phyloP scores from a whole-genome alignment of 768 basidiomycete species.

The Scleroderma citrinum region DNA sequence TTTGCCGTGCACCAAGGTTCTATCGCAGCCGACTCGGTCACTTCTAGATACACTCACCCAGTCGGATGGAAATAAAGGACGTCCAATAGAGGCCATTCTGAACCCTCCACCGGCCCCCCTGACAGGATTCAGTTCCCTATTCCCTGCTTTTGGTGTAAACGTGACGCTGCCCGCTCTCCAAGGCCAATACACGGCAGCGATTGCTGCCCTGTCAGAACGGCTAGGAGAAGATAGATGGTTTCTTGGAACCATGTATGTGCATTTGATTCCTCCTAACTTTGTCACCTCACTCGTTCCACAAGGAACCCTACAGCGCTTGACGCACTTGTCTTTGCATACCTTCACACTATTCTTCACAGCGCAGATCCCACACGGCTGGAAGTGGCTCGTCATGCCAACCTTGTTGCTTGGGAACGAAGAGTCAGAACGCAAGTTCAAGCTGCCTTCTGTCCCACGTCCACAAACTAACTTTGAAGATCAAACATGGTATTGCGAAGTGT shows the following conservation, averaged over 20 bases:
- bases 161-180: constrained; percentile 46
- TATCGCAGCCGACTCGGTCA: constrained; percentile 42
- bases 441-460: constrained; percentile 35
- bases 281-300: constrained; percentile 1
- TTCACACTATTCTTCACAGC: constrained; percentile 57
- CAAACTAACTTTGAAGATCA: not conserved
- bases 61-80: constrained; percentile 23
- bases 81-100: constrained; percentile 45
- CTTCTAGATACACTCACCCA: constrained; percentile 39
- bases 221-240: constrained; percentile 79
- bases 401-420: constrained; percentile 73
- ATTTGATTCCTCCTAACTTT: not conserved
- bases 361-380: constrained; percentile 45
- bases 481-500: not conserved
- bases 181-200: constrained; percentile 63
- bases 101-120: constrained; percentile 64
- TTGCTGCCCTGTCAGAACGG: constrained; percentile 66
- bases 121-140: constrained; percentile 57
- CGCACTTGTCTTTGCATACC: constrained; percentile 77
- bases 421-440: constrained; percentile 54
- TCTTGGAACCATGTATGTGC: constrained; percentile 60
- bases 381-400: constrained; percentile 66
- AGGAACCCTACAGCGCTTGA: constrained; percentile 78
- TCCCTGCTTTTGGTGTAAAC: constrained; percentile 57
- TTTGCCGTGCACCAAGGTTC: constrained; percentile 30